Evolutionary conservation across 1,139 yeast species (phyloP).

Genomic region (Suhomyces bokatorum): DNA sequence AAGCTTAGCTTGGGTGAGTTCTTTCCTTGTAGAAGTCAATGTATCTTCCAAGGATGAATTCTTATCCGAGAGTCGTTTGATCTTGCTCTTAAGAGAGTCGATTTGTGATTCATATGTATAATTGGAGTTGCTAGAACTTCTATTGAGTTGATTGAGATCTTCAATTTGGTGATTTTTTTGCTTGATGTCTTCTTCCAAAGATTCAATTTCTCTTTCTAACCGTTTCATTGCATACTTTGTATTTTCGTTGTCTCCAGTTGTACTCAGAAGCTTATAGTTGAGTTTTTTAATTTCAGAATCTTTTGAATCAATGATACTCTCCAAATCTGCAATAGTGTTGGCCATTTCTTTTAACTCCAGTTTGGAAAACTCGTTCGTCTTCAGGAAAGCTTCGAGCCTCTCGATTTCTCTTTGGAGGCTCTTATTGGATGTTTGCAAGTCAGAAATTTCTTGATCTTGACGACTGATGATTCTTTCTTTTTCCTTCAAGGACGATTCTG

Average conservation of each 20-base stretch:
- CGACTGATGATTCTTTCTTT: background rate
- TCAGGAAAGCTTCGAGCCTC: slow-evolving; percentile 4
- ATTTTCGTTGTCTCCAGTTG: slow-evolving; percentile 3
- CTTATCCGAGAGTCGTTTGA: slow-evolving; percentile 10
- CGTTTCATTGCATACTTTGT: slow-evolving; percentile 7
- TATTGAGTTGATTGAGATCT: slow-evolving; percentile 12
- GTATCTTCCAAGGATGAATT: slow-evolving; percentile 9
- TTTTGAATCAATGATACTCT: background rate
- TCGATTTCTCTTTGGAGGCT: slow-evolving; percentile 2
- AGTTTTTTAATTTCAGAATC: slow-evolving; percentile 2
- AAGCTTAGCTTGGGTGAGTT: slow-evolving; percentile 3
- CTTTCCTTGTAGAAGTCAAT: slow-evolving; percentile 4
- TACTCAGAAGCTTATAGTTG: background rate
- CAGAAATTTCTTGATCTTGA: background rate
- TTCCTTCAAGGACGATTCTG: background rate
- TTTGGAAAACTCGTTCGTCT: background rate
- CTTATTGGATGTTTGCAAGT: background rate
- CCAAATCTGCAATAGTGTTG: background rate
- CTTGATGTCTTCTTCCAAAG: slow-evolving; percentile 15
- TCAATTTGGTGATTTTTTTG: slow-evolving; percentile 13
- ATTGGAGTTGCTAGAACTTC: slow-evolving; percentile 8
- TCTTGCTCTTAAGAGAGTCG: slow-evolving; percentile 11
- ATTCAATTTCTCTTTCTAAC: slow-evolving; percentile 14
- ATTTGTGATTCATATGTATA: slow-evolving; percentile 13
- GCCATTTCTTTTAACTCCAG: slow-evolving; percentile 1